Evolutionary conservation across 495 filamentous ascomycete genomes (phyloP), one percentile per base, ranked within the genome.

Genomic region (Baudoinia panamericana): DNA sequence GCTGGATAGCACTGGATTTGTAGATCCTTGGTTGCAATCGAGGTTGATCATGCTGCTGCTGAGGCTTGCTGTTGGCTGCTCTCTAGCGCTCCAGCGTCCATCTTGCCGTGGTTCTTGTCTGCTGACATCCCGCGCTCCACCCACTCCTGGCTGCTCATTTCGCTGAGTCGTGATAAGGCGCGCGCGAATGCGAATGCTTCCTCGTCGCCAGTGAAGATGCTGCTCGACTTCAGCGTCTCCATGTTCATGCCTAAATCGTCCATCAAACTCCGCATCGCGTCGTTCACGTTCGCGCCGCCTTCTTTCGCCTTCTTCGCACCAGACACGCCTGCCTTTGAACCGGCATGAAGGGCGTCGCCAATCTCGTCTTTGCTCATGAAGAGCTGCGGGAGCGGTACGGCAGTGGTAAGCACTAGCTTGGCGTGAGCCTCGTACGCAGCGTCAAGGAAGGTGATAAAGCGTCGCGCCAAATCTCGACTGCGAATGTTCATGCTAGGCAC

Each of bases 371-470:
- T 69, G n/a, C 82, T 85, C 43, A 96, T 71, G 64, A 97, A 97
- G 29, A 97, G 73, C 54, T 90, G 75, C 19, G 72, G 70, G 0
- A 96, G 64, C 0, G 90, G 84, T 4, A 85, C 81, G 19, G 77
- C 83, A 30, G 80, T 84, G 0, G 90, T 97, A 10, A 97, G 72
- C 15, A 94, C 90, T 2, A 97, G 71, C 61, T 94, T 95, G n/a
- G 86, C 87, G 63, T 82, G 69, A 46, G 68, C 74, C 50, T 84
- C 90, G 62, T 97, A 97, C 22, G 90, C 78, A 8, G 90, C 87
- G 59, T 97, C 90, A 36, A 97, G 80, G 51, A 97, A 94, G 0
- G 90, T 97, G 50, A 97, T 96, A 58, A 97, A 96, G 15, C 90
- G 65, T 30, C 90, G 64, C 1, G 92, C 90, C 10, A 92, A 68